Percentiles rank a stretch among this genome's conserved stretches.
Evolutionary conservation across 441 rosid species (phyloP).

Genomic region (Corymbia calophylla): DNA sequence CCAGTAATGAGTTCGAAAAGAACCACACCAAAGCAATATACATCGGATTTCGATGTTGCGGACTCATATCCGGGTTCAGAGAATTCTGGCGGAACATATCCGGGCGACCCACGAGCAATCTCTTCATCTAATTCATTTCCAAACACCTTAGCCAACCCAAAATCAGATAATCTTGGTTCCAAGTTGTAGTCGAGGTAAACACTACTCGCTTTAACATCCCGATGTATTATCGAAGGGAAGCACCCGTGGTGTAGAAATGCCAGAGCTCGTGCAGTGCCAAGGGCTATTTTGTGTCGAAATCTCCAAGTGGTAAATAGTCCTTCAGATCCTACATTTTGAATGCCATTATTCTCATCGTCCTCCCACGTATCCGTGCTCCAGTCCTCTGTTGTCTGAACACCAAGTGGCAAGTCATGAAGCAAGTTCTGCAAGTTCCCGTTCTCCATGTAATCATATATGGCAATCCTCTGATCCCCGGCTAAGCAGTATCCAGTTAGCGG

Average conservation of each 20-base stretch:
- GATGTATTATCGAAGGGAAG: conserved; percentile 77
- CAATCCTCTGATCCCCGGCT: conserved; percentile 91
- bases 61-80: conserved; percentile 39
- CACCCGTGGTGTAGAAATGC: conserved; percentile 96
- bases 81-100: conserved; percentile 80
- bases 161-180: conserved; percentile 89
- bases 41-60: conserved; percentile 78
- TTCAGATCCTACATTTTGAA: conserved; percentile 54
- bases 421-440: conserved; percentile 90
- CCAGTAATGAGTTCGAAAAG: conserved; percentile 81
- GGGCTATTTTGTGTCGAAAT: conserved; percentile 78
- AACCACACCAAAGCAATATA: conserved; percentile 86
- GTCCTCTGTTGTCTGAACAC: conserved; percentile 67
- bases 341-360: conserved; percentile 46
- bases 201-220: conserved; percentile 90
- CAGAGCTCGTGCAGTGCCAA: conserved; percentile 85
- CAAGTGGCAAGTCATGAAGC: conserved; percentile 85
- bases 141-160: conserved; percentile 76
- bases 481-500: conserved; percentile 86
- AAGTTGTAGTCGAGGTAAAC: conserved; percentile 70
- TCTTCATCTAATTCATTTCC: conserved; percentile 76
- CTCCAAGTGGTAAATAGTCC: conserved; percentile 66
- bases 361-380: conserved; percentile 96
- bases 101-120: conserved; percentile 63
- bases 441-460: conserved; percentile 96